Evolutionary conservation across 805 yeast species (phyloP).

Genomic region (Peterozyma xylosa): DNA sequence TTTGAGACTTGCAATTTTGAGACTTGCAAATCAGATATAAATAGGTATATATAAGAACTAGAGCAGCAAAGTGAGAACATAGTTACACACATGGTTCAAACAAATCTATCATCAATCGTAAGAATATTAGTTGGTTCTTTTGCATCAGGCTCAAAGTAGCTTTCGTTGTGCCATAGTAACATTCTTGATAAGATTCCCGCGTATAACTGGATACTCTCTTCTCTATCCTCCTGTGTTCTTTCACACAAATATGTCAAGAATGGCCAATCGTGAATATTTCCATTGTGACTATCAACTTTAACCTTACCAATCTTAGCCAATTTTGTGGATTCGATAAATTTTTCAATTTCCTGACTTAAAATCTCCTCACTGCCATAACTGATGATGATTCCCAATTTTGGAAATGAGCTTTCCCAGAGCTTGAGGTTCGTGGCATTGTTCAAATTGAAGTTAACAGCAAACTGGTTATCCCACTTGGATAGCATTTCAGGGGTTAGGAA

Average conservation of each 20-base stretch:
- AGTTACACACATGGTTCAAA: background rate
- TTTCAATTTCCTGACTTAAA: conserved; percentile 27
- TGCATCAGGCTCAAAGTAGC: conserved; percentile 16
- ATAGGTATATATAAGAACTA: too few relatives aligned
- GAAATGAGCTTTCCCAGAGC: conserved; percentile 33
- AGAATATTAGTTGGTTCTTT: conserved; percentile 9
- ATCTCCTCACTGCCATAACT: conserved; percentile 37
- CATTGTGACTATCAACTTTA: conserved; percentile 23
- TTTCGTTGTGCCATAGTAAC: conserved; percentile 30
- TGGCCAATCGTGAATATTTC: conserved; percentile 43
- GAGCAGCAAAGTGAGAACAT: background rate
- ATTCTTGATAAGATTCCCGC: conserved; percentile 34
- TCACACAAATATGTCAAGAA: conserved; percentile 31
- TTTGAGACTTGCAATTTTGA: too few relatives aligned
- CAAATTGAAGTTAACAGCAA: conserved; percentile 10
- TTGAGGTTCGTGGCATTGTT: conserved; percentile 1
- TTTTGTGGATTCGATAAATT: conserved; percentile 15
- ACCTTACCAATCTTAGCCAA: conserved; percentile 22
- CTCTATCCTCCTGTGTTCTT: conserved; percentile 32
- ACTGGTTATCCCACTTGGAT: conserved; percentile 9
- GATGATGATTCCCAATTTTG: conserved; percentile 30
- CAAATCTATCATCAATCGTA: conserved; percentile 12
- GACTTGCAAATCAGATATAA: too few relatives aligned
- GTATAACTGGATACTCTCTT: conserved; percentile 29
- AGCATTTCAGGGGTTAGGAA: conserved; percentile 20